Percentiles rank a stretch among this genome's conserved stretches.
Evolutionary conservation across 805 yeast genomes (phyloP).

Genomic region (Starmerella davenportii): DNA sequence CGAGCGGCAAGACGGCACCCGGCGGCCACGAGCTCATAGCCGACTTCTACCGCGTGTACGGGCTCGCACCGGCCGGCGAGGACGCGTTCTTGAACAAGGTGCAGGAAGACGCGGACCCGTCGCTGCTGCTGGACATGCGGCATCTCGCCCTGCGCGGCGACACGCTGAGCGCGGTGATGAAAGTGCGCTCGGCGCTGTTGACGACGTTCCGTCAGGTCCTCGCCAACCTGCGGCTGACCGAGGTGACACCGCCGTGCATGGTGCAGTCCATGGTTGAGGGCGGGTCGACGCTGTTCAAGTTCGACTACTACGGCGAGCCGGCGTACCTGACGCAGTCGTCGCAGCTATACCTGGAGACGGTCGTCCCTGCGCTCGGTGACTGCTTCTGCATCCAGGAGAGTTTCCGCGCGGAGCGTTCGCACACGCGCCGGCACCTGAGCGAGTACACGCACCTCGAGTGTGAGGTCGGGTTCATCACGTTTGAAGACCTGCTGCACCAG

Average conservation of each 20-base stretch:
- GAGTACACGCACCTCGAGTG: conserved; percentile 96
- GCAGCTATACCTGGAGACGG: conserved; percentile 89
- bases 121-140: conserved; percentile 81
- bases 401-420: conserved; percentile 97
- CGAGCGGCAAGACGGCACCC: conserved; percentile 94
- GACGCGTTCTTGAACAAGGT: conserved; percentile 89
- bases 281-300: conserved; percentile 84
- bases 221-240: conserved; percentile 54
- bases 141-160: conserved; percentile 96
- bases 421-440: conserved; percentile 92
- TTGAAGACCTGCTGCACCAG: conserved; percentile 73
- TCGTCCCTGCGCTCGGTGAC: conserved; percentile 90
- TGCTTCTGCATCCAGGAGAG: conserved; percentile 96
- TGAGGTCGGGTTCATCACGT: conserved; percentile 72
- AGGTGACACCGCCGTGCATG: conserved; percentile 99
- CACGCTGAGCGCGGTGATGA: conserved; percentile 77
- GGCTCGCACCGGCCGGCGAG: conserved; percentile 91
- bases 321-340: conserved; percentile 94
- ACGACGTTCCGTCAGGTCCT: conserved; percentile 59
- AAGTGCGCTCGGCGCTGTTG: conserved; percentile 73
- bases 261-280: conserved; percentile 99
- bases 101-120: conserved; percentile 86
- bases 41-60: conserved; percentile 76
- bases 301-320: conserved; percentile 92
- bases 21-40: conserved; percentile 90